Base-by-base conservation (phyloP, 2,329 filamentous ascomycete species). In the Pseudogymnoascus sp. region DNA sequence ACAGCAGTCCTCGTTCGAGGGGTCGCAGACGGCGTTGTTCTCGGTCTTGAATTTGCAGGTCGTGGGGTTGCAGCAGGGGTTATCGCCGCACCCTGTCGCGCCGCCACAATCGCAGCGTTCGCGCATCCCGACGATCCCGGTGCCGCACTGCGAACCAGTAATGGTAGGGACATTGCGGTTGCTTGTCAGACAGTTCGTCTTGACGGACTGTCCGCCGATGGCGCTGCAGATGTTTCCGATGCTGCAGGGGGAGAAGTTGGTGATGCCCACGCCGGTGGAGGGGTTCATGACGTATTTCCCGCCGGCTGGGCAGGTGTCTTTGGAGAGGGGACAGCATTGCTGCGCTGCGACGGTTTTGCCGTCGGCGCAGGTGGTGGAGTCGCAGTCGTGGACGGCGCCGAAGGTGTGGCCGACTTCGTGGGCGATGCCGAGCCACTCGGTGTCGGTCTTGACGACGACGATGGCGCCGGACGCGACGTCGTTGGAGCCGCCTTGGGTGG, bases 71-170 rank as follows among this genome's bases (percentile, higher is more conserved):
- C 95, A 99, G 80, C 95, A 99, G 12, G 74, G 71, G 76, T 97
- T 95, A 70, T 81, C 76, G 23, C 80, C 84, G 73, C 95, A 99
- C 40, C 84, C 84, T 12, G 79, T 75, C 12, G 80, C 77, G 62
- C 93, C 93, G 65, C 95, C 95, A 71, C 95, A 99, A 75, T 99
- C 95, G 76, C 95, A 99, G 61, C 99, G 89, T 76, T 99, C 95
- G 66, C 91, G 95, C 16, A 83, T 80, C 76, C 97, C 95, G 60
- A 99, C 95, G 67, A 99, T 97, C 61, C 95, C 95, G 75, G 99
- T 99, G 63, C 95, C 95, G 75, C 95, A 99, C 72, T 93, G 88
- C 69, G 88, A 88, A 62, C 89, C 90, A 0, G 87, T 88, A 68
- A 96, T 90, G 28, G 89, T 95, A 33, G 84, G 83, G 55, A 99